Conservation (phyloP, 305 asterid species). For the Salvia sclarea region DNA sequence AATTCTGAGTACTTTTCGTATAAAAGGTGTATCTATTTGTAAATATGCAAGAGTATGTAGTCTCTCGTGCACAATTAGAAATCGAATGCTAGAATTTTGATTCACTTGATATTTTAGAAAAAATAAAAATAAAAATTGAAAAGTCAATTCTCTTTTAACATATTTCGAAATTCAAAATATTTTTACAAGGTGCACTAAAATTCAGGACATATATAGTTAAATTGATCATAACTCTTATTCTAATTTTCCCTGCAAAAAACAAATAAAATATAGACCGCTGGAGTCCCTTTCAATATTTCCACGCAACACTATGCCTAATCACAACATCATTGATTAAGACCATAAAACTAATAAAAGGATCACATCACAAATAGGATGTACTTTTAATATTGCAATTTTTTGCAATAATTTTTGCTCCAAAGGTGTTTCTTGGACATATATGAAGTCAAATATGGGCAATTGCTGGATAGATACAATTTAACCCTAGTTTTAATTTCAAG, state of each 20-base stretch:
- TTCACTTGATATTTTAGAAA: too few species aligned
- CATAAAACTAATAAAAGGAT: background rate
- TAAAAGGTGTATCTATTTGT: too few species aligned
- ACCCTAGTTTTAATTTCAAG: conserved; percentile 19
- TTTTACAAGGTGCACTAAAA: background rate
- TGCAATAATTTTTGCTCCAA: conserved; percentile 20
- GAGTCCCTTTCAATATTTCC: conserved; percentile 23
- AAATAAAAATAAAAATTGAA: too few species aligned
- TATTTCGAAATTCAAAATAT: background rate
- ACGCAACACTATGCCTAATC: background rate
- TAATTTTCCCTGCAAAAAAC: too few species aligned
- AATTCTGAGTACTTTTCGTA: too few species aligned
- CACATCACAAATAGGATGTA: conserved; percentile 3
- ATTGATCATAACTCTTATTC: background rate
- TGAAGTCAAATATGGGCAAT: conserved; percentile 36
- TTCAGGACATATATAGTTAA: background rate
- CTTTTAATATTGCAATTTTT: background rate
- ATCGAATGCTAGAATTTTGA: too few species aligned
- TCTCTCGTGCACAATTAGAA: too few species aligned
- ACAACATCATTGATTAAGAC: background rate
- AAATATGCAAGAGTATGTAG: too few species aligned
- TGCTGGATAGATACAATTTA: conserved; percentile 34
- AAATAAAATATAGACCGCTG: background rate
- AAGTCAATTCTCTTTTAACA: too few species aligned
- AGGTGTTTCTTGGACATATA: conserved; percentile 38